Base-by-base conservation (phyloP, 768 basidiomycete species). In the Suillus subluteus region DNA sequence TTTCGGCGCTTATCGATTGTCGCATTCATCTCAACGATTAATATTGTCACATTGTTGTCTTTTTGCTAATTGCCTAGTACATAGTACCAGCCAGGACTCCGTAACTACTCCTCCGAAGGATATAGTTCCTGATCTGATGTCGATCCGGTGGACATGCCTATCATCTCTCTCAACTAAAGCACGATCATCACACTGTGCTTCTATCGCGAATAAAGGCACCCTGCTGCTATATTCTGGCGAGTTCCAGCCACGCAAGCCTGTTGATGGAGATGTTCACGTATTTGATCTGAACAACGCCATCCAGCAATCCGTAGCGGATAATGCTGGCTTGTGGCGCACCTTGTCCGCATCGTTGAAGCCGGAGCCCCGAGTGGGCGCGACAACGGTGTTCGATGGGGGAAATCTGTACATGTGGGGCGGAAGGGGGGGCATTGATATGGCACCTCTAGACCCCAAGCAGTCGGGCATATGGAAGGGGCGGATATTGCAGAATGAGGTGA, bases 391-490 rank as follows among this genome's bases (percentile, higher is more conserved):
- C 55, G 73, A 76, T 58, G 41, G 63, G 7, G 61, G 70, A 46
- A 61, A 18, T 4, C 69, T 82, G 54, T 82, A 82, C 67, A 58
- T 83, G 54, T 86, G 83, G 79, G 83, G 83, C 4, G 83, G 84
- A 4, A 77, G 84, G 21, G 82, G 82, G 2, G 83, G 81, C 2
- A 69, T 73, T 18, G 76, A 78, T 32, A 79, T 80, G 81, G 72
- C 75, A 1, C 80, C 81, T 4, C 72, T 83, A 21, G 70, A 71
- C 11, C 63, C 30, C 3, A 65, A 69, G 44, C 73, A 78, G 58
- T 69, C 76, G 0, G 76, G 77, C n/a, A 30, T 79, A 15, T 80
- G 79, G 77, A 68, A 58, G 13, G 75, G 70, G 46, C 71, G 46
- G 41, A 26, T 66, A 16, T 58, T 59, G 15, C 54, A 63, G 26